Evolutionary conservation across 2,329 filamentous ascomycete genomes (phyloP).

Genomic region (Monosporascus sp.): DNA sequence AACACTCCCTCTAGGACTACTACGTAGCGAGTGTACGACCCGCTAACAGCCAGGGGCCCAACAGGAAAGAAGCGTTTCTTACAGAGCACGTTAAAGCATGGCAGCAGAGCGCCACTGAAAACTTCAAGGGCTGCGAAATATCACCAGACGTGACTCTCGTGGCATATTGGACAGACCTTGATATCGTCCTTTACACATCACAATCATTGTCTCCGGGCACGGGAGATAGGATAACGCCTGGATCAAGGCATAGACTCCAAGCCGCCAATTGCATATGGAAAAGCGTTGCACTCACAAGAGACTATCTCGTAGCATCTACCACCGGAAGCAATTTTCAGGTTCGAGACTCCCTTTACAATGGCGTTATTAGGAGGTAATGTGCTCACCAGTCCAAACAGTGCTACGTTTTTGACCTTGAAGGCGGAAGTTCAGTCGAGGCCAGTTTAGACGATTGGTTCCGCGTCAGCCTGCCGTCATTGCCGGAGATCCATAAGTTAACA

Average conservation of each 20-base stretch:
- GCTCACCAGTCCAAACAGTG: constrained; percentile 6
- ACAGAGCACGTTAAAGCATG: constrained; percentile 13
- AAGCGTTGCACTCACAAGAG: constrained; percentile 11
- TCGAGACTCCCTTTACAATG: background rate
- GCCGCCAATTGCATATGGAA: constrained; percentile 15
- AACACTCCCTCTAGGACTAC: background rate
- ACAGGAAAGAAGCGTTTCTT: background rate
- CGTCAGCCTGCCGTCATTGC: constrained; percentile 7
- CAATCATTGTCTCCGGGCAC: constrained; percentile 10
- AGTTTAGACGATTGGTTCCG: constrained; percentile 9
- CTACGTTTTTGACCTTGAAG: constrained; percentile 18
- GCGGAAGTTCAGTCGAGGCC: constrained; percentile 11
- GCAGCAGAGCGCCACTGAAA: constrained; percentile 9
- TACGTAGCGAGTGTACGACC: background rate
- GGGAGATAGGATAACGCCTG: constrained; percentile 1
- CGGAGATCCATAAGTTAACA: constrained; percentile 11
- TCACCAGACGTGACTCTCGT: constrained; percentile 20
- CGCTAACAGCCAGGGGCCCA: background rate
- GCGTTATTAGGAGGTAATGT: background rate
- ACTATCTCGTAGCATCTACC: constrained; percentile 19
- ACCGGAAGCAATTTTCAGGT: constrained; percentile 13
- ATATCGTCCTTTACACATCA: constrained; percentile 22
- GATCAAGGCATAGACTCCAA: constrained; percentile 6
- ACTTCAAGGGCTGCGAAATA: constrained; percentile 23
- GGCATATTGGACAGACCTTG: constrained; percentile 24